phyloP scores from a whole-genome alignment of 305 asterid species.

The Plantago lanceolata region DNA sequence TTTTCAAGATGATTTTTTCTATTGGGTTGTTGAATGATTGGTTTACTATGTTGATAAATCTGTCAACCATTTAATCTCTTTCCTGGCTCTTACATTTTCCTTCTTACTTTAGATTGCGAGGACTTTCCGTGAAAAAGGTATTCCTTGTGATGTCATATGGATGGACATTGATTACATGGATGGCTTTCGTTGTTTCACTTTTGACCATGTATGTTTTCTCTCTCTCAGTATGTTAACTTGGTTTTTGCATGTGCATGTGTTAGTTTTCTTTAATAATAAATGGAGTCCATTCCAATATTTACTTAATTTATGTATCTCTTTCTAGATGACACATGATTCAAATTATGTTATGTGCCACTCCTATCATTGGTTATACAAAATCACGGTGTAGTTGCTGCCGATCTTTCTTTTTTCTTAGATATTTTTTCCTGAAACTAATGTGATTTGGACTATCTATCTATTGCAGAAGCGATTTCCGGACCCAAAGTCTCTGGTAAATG shows the following conservation, averaged over 20 bases:
- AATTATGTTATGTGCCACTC: neutral
- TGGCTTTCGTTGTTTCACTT: slow-evolving; percentile 92
- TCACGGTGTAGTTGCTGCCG: neutral
- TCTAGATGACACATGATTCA: neutral
- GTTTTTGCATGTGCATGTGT: neutral
- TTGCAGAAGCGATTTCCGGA: slow-evolving; percentile 76
- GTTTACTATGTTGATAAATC: slow-evolving; percentile 2
- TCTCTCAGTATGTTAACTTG: slow-evolving; percentile 7
- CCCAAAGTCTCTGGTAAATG: slow-evolving; percentile 66
- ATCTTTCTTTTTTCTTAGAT: neutral
- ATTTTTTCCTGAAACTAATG: neutral
- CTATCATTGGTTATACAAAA: neutral
- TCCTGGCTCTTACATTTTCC: slow-evolving; percentile 18
- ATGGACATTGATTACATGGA: slow-evolving; percentile 99
- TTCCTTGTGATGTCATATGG: slow-evolving; percentile 99
- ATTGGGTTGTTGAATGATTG: neutral
- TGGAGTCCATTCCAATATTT: neutral
- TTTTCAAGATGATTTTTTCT: neutral
- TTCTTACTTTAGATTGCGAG: slow-evolving; percentile 60
- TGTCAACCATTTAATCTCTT: neutral
- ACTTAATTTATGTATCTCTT: neutral
- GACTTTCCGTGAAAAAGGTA: slow-evolving; percentile 77
- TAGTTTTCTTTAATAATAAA: neutral
- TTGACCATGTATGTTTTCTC: slow-evolving; percentile 56
- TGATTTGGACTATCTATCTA: slow-evolving; percentile 15